phyloP scores from a whole-genome alignment of 345 rosid species.

The Salix brachista region DNA sequence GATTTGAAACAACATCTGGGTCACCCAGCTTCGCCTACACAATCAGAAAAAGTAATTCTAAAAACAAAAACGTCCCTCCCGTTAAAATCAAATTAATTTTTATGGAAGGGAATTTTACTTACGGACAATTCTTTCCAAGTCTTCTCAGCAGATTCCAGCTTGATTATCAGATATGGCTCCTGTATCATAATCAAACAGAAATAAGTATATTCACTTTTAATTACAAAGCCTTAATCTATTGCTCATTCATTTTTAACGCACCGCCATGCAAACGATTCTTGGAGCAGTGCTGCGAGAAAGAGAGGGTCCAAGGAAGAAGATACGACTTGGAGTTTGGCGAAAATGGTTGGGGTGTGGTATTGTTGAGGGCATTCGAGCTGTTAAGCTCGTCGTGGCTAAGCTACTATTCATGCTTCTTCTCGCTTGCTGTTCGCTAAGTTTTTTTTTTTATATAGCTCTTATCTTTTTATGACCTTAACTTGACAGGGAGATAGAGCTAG shows the following conservation, averaged over 20 bases:
- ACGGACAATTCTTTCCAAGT: conserved; percentile 96
- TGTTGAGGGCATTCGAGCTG: conserved; percentile 39
- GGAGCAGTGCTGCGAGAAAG: conserved; percentile 20
- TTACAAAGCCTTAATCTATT: background rate
- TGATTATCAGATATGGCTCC: conserved; percentile 75
- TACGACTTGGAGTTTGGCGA: conserved; percentile 10
- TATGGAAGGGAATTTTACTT: conserved; percentile 8
- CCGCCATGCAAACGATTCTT: conserved; percentile 85
- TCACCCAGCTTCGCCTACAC: conserved; percentile 81
- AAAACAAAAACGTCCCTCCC: background rate
- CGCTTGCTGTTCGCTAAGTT: too few species aligned
- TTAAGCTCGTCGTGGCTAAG: conserved; percentile 36
- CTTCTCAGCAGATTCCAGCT: conserved; percentile 91
- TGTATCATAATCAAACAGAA: conserved; percentile 23
- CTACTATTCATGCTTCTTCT: conserved; percentile 4
- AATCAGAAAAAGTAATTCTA: too few species aligned
- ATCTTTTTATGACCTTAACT: too few species aligned
- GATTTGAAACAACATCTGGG: conserved; percentile 83
- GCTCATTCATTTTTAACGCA: conserved; percentile 26
- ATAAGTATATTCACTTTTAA: background rate
- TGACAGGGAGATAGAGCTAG: background rate
- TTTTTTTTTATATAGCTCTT: too few species aligned
- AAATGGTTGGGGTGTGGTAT: conserved; percentile 21
- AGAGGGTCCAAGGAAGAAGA: conserved; percentile 16
- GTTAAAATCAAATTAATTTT: too few species aligned